Evolutionary conservation across 2,329 filamentous ascomycete species (phyloP).

Genomic region (Penicillium fuscoglaucum): DNA sequence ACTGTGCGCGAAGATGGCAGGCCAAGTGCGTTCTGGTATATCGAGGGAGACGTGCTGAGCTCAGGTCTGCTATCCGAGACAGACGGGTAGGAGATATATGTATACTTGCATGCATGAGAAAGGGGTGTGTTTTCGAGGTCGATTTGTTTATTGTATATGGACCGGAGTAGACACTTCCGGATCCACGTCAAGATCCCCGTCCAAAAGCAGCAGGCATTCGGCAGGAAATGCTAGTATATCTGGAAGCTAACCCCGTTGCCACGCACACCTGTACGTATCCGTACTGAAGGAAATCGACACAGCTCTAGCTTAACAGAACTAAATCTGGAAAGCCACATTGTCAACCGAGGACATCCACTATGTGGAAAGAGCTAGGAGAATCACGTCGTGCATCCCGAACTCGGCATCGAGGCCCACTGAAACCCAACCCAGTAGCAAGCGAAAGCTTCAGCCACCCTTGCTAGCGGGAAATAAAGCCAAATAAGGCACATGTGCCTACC

Average conservation of each 20-base stretch:
- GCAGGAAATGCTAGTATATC: background rate
- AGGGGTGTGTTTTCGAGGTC: constrained; percentile 2
- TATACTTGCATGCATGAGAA: constrained; percentile 12
- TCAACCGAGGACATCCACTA: background rate
- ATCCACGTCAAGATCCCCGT: background rate
- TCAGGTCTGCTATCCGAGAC: constrained; percentile 27
- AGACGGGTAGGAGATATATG: constrained; percentile 18
- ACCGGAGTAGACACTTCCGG: background rate
- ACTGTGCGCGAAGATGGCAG: constrained; percentile 12
- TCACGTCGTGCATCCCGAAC: background rate
- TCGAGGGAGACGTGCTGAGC: constrained; percentile 17
- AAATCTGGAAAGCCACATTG: background rate
- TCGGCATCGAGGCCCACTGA: constrained; percentile 5
- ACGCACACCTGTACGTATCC: constrained; percentile 2
- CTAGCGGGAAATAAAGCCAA: background rate
- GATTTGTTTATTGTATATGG: background rate
- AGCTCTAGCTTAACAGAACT: background rate
- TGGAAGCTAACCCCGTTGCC: background rate
- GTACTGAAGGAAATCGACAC: background rate
- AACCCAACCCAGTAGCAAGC: background rate
- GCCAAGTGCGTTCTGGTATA: background rate
- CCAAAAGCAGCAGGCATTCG: too few relatives aligned
- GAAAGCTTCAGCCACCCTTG: background rate
- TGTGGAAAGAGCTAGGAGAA: background rate
- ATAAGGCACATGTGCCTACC: constrained; percentile 5